A percentile compares a stretch with the other conserved stretches of the same genome.
These are phyloP conservation scores for Vitis labrusca DNA, from an alignment of 164 flowering plant species.

Conservation along the genomic window DNA sequence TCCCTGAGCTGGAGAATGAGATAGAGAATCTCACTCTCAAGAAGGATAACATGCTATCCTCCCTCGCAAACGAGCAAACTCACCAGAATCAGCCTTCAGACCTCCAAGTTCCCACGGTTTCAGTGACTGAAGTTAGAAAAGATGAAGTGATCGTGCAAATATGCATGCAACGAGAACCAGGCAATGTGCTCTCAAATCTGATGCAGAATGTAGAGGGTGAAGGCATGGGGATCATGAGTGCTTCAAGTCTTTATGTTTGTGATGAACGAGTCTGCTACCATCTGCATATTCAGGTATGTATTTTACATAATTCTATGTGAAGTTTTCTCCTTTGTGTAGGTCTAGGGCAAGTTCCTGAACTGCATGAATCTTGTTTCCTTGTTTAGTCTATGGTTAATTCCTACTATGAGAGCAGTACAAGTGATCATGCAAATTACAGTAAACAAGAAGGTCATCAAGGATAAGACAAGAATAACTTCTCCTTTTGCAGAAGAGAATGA, in stretches of 20 bases:
- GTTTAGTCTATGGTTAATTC: too few species aligned
- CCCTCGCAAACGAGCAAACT: neutral
- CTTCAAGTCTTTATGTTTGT: slow-evolving; percentile 19
- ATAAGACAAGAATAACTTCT: too few species aligned
- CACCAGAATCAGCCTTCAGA: neutral
- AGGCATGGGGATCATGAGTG: slow-evolving; percentile 19
- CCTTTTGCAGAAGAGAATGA: too few species aligned
- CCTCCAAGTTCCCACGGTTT: slow-evolving; percentile 13
- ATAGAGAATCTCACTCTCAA: slow-evolving; percentile 23
- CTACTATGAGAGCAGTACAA: too few species aligned
- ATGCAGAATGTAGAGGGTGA: slow-evolving; percentile 18
- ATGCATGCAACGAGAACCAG: slow-evolving; percentile 11
- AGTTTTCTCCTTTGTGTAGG: neutral
- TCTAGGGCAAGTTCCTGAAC: neutral
- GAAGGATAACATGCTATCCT: slow-evolving; percentile 16
- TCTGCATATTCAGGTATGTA: slow-evolving; percentile 29
- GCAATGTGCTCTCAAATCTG: slow-evolving; percentile 11
- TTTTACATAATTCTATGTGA: neutral
- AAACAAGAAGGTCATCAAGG: too few species aligned
- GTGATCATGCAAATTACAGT: too few species aligned
- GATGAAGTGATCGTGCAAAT: slow-evolving; percentile 32
- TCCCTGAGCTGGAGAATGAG: slow-evolving; percentile 38
- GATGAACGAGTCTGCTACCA: slow-evolving; percentile 27
- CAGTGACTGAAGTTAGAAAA: slow-evolving; percentile 20
- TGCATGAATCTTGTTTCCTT: too few species aligned